Evolutionary conservation across 495 filamentous ascomycete genomes (phyloP), one percentile per base, ranked within the genome.

Genomic region (Echria macrotheca): DNA sequence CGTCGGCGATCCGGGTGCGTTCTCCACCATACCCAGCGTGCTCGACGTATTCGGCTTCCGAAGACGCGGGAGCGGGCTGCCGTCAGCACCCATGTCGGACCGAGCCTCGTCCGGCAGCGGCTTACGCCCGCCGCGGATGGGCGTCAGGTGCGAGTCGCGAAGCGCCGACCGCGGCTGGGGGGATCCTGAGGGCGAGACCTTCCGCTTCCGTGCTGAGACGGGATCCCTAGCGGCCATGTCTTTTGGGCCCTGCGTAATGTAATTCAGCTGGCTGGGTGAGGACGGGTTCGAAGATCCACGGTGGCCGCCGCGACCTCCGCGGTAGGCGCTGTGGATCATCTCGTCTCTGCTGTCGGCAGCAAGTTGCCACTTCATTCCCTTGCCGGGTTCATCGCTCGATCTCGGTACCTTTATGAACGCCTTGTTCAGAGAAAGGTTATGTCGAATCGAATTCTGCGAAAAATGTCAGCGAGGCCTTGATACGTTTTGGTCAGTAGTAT

Each of bases 281-380:
- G 72, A 76, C 6, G 80, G 78, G 21, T 70, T 70, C 3, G 77
- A 80, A 7, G 76, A 79, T 22, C 74, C 73, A 23, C 80, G 69
- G 57, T 69, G 84, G 58, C 58, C 82, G 67, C 74, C 80, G 58
- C 71, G 76, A 60, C 67, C 76, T 32, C 70, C 71, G 18, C 66
- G 77, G 54, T 54, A 77, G 9, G 70, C 70, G 18, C 57, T 65
- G 35, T 65, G 66, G 7, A 72, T 58, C 74, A 80, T 77, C 39
- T 94, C 88, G 5, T 95, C 86, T 22, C 86, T 83, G 33, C 82
- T 71, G 44, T 90, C 87, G 1, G 82, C 78, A 2, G 87, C 82
- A 60, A 98, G 86, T 65, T 85, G 82, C 93, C 93, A 98, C 62
- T 96, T 96, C 91, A 96, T 96, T 19, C 93, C 93, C 69, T 98